Evolutionary conservation across 139 green algal species (phyloP).

Genomic region (Helicosporidium sp.): DNA sequence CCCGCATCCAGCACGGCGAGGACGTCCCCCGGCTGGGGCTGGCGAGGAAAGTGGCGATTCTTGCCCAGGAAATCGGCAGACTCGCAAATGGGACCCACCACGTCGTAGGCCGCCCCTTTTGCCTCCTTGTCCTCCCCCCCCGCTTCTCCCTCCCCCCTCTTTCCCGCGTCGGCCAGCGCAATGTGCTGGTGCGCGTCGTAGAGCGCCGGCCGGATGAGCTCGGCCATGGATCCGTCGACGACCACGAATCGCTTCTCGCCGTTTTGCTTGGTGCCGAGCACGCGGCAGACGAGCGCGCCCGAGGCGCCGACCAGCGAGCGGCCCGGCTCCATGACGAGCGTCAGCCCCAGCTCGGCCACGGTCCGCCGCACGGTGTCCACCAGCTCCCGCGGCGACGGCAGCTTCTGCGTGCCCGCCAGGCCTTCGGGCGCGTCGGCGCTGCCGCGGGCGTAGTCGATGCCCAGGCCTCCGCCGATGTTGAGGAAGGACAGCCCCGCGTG

Average conservation of each 20-base stretch:
- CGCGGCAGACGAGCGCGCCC: conserved; percentile 64
- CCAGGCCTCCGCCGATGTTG: conserved; percentile 90
- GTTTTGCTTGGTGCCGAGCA: conserved; percentile 83
- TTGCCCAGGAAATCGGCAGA: conserved; percentile 92
- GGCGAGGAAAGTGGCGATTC: conserved; percentile 33
- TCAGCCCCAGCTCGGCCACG: conserved; percentile 55
- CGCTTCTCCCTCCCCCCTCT: too few relatives aligned
- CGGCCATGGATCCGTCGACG: conserved; percentile 84
- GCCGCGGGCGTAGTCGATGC: conserved; percentile 96
- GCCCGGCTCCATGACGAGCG: conserved; percentile 85
- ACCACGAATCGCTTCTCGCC: conserved; percentile 94
- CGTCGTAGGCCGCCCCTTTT: conserved; percentile 57
- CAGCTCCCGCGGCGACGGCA: conserved; percentile 78
- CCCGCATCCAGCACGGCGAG: conserved; percentile 85
- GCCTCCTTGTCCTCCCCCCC: too few relatives aligned
- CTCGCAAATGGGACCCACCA: conserved; percentile 91
- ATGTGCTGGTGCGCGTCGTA: conserved; percentile 91
- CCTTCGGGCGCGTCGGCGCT: too few relatives aligned
- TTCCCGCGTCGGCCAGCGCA: conserved; percentile 51
- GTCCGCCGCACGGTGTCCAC: conserved; percentile 72
- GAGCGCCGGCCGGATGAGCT: conserved; percentile 80
- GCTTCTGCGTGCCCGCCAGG: too few relatives aligned
- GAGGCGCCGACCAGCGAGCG: conserved; percentile 75
- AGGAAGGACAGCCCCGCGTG: conserved; percentile 69
- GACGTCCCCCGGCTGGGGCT: conserved; percentile 34